Percentiles rank a stretch among this genome's conserved stretches.
phyloP scores from a whole-genome alignment of 495 filamentous ascomycete genomes.

The Penicillium manginii region DNA sequence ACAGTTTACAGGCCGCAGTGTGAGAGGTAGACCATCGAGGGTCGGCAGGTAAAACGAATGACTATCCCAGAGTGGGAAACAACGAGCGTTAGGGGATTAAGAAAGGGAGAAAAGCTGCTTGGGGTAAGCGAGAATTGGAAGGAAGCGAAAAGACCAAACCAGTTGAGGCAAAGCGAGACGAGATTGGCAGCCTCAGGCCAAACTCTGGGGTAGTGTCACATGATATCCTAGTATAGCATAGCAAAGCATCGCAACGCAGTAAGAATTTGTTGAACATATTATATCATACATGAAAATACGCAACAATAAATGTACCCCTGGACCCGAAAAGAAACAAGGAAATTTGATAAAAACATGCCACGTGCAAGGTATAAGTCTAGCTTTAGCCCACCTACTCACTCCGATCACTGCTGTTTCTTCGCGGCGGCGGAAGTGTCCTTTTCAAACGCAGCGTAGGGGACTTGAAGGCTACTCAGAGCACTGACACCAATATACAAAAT shows the following conservation, averaged over 20 bases:
- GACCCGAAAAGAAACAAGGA: constrained; percentile 12
- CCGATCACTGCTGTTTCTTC: constrained; percentile 74
- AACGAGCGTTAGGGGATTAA: constrained; percentile 13
- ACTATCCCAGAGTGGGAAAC: constrained; percentile 15
- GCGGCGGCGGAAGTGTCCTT: constrained; percentile 88
- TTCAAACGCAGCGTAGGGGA: constrained; percentile 92
- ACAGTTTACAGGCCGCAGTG: neutral
- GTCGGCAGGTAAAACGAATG: constrained; percentile 24
- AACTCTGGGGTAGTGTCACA: constrained; percentile 23
- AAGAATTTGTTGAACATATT: neutral
- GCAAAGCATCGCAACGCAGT: constrained; percentile 20
- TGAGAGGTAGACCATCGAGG: constrained; percentile 6
- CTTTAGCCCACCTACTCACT: neutral
- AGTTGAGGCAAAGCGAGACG: constrained; percentile 15
- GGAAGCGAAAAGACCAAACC: constrained; percentile 18
- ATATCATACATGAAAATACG: constrained; percentile 29
- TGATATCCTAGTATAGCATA: constrained; percentile 18
- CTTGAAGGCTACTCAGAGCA: constrained; percentile 77
- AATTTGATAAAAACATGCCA: constrained; percentile 20
- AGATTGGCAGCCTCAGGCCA: constrained; percentile 2
- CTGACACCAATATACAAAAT: constrained; percentile 78
- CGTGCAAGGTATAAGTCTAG: constrained; percentile 14
- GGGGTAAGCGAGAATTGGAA: constrained; percentile 24
- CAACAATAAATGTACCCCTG: constrained; percentile 12
- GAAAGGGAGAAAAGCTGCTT: constrained; percentile 9